Conservation (phyloP, 1,284 basidiomycete species). For the Pyrrhoderma lamaoense region DNA sequence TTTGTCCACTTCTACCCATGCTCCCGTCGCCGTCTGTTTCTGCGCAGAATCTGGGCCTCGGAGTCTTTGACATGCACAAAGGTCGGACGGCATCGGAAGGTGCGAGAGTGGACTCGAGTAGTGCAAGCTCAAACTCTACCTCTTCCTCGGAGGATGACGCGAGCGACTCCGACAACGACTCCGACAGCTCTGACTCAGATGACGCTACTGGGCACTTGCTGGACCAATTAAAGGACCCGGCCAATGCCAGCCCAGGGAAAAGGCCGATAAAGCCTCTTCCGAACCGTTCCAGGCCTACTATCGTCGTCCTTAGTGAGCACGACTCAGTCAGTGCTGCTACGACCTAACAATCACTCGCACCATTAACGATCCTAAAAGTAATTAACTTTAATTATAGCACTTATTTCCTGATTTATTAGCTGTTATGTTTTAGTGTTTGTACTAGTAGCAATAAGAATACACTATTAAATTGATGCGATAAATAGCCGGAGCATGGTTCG, state of each 20-base stretch:
- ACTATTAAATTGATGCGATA: neutral
- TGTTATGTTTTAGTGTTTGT: conserved; percentile 1
- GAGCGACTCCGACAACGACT: conserved; percentile 1
- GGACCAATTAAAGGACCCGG: neutral
- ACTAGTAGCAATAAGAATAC: conserved; percentile 10
- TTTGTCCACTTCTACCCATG: neutral
- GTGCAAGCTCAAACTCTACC: neutral
- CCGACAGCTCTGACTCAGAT: neutral
- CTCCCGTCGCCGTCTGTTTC: neutral
- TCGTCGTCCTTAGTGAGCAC: conserved; percentile 11
- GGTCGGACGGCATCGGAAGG: conserved; percentile 7
- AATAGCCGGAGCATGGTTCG: neutral
- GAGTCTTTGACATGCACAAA: conserved; percentile 22
- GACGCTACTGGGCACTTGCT: conserved; percentile 3
- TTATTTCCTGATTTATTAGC: no score
- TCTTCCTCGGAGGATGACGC: conserved; percentile 6
- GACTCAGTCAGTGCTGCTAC: neutral
- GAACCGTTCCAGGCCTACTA: conserved; percentile 7
- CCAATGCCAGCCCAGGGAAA: neutral
- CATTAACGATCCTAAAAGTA: neutral
- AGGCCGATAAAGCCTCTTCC: conserved; percentile 16
- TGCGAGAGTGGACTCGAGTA: neutral
- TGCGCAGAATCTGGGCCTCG: conserved; percentile 22
- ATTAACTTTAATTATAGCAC: no score
- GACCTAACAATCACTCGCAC: neutral